phyloP scores from a whole-genome alignment of 176 grass and related monocot species.

The Oryza officinalis region DNA sequence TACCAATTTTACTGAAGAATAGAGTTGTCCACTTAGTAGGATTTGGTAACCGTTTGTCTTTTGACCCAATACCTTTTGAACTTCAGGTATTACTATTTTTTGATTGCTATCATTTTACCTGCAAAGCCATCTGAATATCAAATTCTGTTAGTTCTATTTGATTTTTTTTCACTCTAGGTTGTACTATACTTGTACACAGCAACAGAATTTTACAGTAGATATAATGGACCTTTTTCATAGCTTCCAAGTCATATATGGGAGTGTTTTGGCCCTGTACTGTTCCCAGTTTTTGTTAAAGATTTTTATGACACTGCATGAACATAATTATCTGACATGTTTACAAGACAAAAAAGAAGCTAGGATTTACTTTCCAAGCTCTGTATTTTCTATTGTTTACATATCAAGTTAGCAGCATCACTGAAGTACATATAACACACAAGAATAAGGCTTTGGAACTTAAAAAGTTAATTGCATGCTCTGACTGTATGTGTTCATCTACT shows the following conservation, averaged over 20 bases:
- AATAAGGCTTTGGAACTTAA: background rate
- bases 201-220: background rate
- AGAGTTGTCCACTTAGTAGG: conserved; percentile 93
- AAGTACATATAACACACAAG: background rate
- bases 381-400: background rate
- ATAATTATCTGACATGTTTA: background rate
- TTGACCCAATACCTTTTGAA: conserved; percentile 95
- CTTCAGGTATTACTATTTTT: conserved; percentile 64
- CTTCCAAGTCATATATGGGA: background rate
- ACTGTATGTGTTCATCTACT: conserved; percentile 7
- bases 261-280: background rate
- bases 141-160: background rate
- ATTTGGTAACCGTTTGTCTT: conserved; percentile 99
- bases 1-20: conserved; percentile 87
- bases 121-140: background rate
- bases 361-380: background rate
- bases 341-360: background rate
- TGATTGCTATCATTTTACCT: conserved; percentile 29
- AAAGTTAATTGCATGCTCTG: conserved; percentile 12
- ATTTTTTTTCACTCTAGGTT: background rate
- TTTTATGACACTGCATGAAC: background rate
- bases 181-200: conserved; percentile 8
- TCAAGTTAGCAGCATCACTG: background rate
- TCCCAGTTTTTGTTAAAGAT: background rate
- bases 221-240: background rate